Evolutionary conservation across 208 protist genomes (phyloP).

Genomic region (Leishmania braziliensis): DNA sequence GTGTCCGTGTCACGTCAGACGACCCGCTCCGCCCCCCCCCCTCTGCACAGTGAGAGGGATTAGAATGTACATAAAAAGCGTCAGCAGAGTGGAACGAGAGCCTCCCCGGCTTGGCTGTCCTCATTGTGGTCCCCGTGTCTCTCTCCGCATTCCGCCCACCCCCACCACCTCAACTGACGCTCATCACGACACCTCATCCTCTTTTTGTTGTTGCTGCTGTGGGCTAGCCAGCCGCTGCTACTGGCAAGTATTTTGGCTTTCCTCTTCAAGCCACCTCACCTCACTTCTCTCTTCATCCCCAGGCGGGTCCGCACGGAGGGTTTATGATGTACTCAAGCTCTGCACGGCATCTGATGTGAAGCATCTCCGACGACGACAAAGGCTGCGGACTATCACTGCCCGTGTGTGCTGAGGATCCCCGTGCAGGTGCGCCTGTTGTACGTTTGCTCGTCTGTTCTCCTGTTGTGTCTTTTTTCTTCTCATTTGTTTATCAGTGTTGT

Average conservation of each 20-base stretch:
- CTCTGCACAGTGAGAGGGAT: neutral
- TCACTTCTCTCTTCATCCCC: neutral
- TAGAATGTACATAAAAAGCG: neutral
- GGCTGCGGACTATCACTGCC: neutral
- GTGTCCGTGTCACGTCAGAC: too few species aligned
- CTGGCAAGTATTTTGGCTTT: neutral
- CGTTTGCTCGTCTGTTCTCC: neutral
- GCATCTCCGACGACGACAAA: neutral
- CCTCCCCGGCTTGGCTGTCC: neutral
- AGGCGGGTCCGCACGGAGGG: neutral
- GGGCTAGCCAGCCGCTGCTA: neutral
- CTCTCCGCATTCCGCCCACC: neutral
- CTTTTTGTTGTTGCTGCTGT: neutral
- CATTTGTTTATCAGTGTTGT: neutral
- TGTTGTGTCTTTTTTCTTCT: neutral
- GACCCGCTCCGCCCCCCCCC: too few species aligned
- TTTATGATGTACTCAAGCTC: neutral
- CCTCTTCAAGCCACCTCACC: neutral
- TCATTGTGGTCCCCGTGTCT: neutral
- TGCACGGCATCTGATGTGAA: neutral
- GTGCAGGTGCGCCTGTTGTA: too few species aligned
- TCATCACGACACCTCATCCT: neutral
- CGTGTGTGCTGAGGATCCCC: too few species aligned
- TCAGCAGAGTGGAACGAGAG: neutral
- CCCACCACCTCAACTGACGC: too few species aligned